Base-by-base conservation (phyloP, 2,329 filamentous ascomycete genomes). In the Venturiaceae sp. region DNA sequence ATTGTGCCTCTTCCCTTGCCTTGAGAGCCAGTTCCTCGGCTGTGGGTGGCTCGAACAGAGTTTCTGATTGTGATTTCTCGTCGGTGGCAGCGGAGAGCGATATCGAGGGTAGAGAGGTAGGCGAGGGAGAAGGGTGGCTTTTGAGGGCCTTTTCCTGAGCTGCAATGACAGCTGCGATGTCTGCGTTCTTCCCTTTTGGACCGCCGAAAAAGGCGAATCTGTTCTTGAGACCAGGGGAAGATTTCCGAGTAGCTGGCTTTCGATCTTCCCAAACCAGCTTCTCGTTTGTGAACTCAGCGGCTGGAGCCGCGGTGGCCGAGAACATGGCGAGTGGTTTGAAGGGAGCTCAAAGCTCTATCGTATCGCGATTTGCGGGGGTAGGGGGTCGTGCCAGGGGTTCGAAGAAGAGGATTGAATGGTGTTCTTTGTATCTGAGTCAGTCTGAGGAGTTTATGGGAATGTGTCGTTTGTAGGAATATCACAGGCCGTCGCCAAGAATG, bases 11-110 rank as follows among this genome's bases (percentile, higher is more conserved):
- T 66, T 86, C 83, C 69, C 85, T 86, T 60, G 86, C 86, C 71
- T 90, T 81, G 62, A 83, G 83, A 61, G 86, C 85, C 52, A 86
- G 82, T 74, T 97, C 92, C 68, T 87, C 87, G n/a, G 85, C 86
- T 7, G 90, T 88, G 59, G 89, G 88, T 32, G 94, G 91, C 68
- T 92, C 84, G 74, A 96, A 96, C 55, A 97, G 83, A 8, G 85
- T 95, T 54, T 88, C 88, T 14, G 87, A 83, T 66, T 82, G 86
- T 70, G 84, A 82, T 74, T 79, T 94, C 66, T 89, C 88, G 62
- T 84, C 87, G 54, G 90, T 90, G 44, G 90, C 91, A 26, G 28
- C 44, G 13, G 92, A 96, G 59, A 97, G 81, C 44, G 90, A 96
- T 68, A 97, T 96, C 57, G 87, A 92, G 39, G 92, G 92, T 66